Conservation (phyloP, 1,139 yeast species). For the Sugiyamaella pinicola region DNA sequence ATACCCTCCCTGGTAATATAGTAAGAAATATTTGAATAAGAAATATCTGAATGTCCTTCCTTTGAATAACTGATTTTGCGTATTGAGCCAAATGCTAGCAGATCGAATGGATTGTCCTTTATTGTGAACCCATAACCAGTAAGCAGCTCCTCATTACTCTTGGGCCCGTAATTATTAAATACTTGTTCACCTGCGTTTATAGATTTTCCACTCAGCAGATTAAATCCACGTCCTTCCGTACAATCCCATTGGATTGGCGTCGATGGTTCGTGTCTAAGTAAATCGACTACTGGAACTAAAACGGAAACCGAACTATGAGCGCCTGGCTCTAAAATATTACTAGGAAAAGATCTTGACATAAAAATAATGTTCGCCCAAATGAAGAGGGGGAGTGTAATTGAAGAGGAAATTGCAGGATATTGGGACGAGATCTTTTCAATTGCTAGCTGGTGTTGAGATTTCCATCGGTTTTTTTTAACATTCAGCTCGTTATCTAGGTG, state of each 20-base stretch:
- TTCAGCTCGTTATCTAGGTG: conserved; percentile 49
- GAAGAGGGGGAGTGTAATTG: conserved; percentile 47
- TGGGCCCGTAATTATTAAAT: conserved; percentile 82
- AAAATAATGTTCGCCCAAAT: conserved; percentile 75
- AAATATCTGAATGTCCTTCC: no score
- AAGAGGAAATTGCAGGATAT: conserved; percentile 5
- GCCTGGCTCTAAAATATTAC: conserved; percentile 47
- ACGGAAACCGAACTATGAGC: conserved; percentile 52
- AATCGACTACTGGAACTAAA: conserved; percentile 75
- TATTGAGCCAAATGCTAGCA: conserved; percentile 47
- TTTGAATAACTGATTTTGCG: conserved; percentile 9
- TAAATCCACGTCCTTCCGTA: conserved; percentile 35
- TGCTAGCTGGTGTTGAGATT: conserved; percentile 36
- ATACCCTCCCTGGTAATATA: conserved; percentile 26
- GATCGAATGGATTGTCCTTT: conserved; percentile 62
- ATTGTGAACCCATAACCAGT: conserved; percentile 68
- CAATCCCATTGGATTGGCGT: conserved; percentile 68
- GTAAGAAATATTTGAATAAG: conserved; percentile 27
- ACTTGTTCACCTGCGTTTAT: conserved; percentile 51
- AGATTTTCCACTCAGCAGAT: conserved; percentile 35
- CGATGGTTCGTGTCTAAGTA: conserved; percentile 68
- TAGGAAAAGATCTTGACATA: conserved; percentile 78
- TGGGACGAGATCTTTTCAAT: conserved; percentile 17
- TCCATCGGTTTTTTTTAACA: conserved; percentile 35
- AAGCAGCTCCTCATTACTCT: conserved; percentile 75